Base-by-base conservation (phyloP, 805 yeast genomes). In the Helenozyma rhizophorensis region DNA sequence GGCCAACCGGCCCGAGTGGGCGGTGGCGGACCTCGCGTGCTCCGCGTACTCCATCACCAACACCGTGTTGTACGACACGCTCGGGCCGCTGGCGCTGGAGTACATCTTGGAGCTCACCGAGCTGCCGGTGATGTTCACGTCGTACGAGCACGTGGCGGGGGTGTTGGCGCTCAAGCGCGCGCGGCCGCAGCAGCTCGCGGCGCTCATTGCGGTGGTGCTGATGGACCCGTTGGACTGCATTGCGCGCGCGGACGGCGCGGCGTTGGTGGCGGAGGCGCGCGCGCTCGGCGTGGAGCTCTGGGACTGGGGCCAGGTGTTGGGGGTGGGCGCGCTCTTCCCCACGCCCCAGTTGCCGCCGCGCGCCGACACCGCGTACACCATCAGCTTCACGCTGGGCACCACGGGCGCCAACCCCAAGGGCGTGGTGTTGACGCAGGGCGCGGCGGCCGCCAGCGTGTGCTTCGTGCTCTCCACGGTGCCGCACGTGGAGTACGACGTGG, bases 1-100 rank as follows among this genome's bases (percentile, higher is more conserved):
- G 15, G 63, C 68, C 13, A 81, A 81, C 51, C 63, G 77, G 30
- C 64, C 72, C 7, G 85, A 83, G 56, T 83, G 93, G 93, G 65
- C 70, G 21, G 52, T 82, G 13, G 56, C 83, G 18, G 93, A 83
- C 57, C 54, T 82, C 47, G 88, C 87, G 1, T 76, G 83, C 47
- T 70, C 68, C 27, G 68, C 76, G 6, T 80, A 74, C 42, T 40
- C 52, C 22, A 34, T 53, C 31, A 45, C 52, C 25, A 49, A 43
- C 32, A 53, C 58, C 5, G 55, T 54, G 7, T 45, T 53, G 39
- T 53, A 53, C 35, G 47, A 51, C 23, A 53, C 56, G 3, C 59
- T 70, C 70, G 54, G 69, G 65, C 68, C 79, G 1, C 69, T 68
- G 25, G 70, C 90, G 4, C 70, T 86, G 3, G 72, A 70, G 38